phyloP scores from a whole-genome alignment of 805 yeast species.

The Suhomyces kilbournensis region DNA sequence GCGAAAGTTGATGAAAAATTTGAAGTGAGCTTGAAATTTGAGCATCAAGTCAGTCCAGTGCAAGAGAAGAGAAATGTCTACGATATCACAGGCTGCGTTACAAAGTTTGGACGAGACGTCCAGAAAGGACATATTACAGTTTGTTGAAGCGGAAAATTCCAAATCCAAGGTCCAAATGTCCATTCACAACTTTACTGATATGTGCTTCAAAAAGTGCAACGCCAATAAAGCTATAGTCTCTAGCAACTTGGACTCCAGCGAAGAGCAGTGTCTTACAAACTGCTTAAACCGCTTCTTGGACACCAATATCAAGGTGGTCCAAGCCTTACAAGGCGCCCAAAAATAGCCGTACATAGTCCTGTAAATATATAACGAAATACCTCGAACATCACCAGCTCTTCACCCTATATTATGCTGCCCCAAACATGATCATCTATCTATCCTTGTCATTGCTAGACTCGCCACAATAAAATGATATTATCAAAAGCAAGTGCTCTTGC shows the following conservation, averaged over 20 bases:
- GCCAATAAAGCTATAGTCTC: conserved; percentile 40
- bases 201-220: conserved; percentile 87
- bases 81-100: conserved; percentile 33
- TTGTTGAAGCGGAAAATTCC: conserved; percentile 79
- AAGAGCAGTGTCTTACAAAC: conserved; percentile 71
- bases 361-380: neutral
- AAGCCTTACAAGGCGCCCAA: conserved; percentile 38
- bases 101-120: conserved; percentile 59
- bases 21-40: neutral
- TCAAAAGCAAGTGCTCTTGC: no score
- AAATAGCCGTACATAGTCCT: conserved; percentile 1
- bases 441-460: no score
- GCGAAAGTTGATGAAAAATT: neutral
- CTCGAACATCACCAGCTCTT: neutral
- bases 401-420: no score
- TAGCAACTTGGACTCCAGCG: conserved; percentile 51
- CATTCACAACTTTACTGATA: conserved; percentile 83
- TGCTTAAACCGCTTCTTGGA: conserved; percentile 86
- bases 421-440: no score
- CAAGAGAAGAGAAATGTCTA: conserved; percentile 23
- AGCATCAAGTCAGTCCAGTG: neutral
- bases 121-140: conserved; percentile 68
- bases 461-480: no score
- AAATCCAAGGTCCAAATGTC: conserved; percentile 85
- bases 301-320: conserved; percentile 80